phyloP scores from a whole-genome alignment of 257 asterid species.

The Datura wrightii region DNA sequence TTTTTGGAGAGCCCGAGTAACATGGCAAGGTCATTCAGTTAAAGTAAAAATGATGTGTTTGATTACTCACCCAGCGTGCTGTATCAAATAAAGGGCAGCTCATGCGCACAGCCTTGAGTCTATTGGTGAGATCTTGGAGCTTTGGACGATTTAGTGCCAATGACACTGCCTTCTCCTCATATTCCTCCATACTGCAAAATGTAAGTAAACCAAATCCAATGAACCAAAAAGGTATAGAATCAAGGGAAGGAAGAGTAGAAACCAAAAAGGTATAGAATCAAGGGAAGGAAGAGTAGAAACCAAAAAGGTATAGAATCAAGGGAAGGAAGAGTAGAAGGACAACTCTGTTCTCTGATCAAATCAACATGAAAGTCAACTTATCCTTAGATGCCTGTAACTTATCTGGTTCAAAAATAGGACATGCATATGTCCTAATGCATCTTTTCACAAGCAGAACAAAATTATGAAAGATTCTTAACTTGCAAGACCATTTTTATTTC shows the following conservation, averaged over 20 bases:
- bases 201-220: conserved; percentile 9
- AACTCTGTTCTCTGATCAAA: background rate
- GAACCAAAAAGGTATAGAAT: background rate
- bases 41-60: background rate
- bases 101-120: conserved; percentile 80
- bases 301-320: background rate
- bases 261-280: background rate
- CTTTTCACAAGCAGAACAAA: background rate
- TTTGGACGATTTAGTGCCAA: conserved; percentile 76
- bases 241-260: background rate
- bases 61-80: conserved; percentile 78
- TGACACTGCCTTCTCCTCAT: conserved; percentile 89
- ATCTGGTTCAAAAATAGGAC: background rate
- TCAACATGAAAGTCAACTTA: background rate
- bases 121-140: conserved; percentile 82
- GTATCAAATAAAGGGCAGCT: conserved; percentile 94
- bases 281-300: background rate
- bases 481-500: background rate
- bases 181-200: conserved; percentile 79
- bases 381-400: background rate
- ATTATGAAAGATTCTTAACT: background rate
- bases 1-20: background rate
- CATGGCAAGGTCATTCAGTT: background rate
- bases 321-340: background rate
- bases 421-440: background rate